These are phyloP conservation scores for Suhomyces vadensis DNA, from an alignment of 805 yeast genomes.

Conservation along the genomic window DNA sequence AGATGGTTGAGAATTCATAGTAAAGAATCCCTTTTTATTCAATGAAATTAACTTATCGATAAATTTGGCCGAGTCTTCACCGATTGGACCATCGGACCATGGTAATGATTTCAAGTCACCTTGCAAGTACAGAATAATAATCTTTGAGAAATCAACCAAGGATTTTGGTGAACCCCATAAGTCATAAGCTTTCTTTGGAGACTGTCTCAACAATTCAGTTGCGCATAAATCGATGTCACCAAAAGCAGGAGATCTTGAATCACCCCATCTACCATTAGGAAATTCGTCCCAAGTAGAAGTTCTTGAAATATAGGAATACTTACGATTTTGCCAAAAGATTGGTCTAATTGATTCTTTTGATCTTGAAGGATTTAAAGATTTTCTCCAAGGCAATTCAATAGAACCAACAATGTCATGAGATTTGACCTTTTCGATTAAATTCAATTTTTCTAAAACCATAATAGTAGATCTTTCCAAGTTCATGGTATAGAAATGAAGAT, in stretches of 20 bases:
- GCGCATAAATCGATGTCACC: slow-evolving; percentile 86
- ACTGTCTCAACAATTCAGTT: slow-evolving; percentile 76
- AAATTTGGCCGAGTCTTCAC: slow-evolving; percentile 70
- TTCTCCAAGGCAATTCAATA: slow-evolving; percentile 79
- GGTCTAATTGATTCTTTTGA: slow-evolving; percentile 85
- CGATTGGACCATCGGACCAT: slow-evolving; percentile 92
- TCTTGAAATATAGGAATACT: slow-evolving; percentile 82
- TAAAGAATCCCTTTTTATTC: slow-evolving; percentile 67
- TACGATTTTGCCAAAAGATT: slow-evolving; percentile 94
- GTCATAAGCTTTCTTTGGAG: slow-evolving; percentile 74
- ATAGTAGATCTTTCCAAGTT: slow-evolving; percentile 88
- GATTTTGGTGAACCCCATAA: slow-evolving; percentile 84
- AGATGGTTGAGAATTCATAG: slow-evolving; percentile 94
- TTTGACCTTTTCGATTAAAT: slow-evolving; percentile 49
- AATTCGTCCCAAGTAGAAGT: slow-evolving; percentile 97
- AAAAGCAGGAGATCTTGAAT: slow-evolving; percentile 94
- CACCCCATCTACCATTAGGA: slow-evolving; percentile 99
- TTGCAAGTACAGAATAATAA: slow-evolving; percentile 67
- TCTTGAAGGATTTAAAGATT: slow-evolving; percentile 79
- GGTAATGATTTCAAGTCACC: slow-evolving; percentile 79
- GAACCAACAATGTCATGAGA: slow-evolving; percentile 42
- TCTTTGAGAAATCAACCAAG: slow-evolving; percentile 56
- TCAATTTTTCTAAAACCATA: slow-evolving; percentile 79
- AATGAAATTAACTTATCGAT: slow-evolving; percentile 58
- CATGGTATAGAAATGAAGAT: slow-evolving; percentile 96